Evolutionary conservation across 2,329 filamentous ascomycete species (phyloP), one percentile per base, ranked within the genome.

Genomic region (Sporothrix humicola): DNA sequence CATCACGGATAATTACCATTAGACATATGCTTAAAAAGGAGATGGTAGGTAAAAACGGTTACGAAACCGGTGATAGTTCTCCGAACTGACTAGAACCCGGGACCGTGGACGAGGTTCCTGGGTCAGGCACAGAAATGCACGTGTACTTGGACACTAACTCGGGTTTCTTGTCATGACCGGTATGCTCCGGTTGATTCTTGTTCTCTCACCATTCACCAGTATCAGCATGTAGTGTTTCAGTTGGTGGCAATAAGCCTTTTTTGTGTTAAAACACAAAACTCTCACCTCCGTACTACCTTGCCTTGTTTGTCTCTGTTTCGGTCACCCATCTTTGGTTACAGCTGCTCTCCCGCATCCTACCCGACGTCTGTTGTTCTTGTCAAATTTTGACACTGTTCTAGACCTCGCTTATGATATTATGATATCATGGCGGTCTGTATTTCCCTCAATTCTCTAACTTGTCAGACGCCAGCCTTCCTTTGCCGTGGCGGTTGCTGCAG

Each of bases 21-120:
- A 26, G 23, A 26, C 23, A 0, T 48, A 48, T 66, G 42, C 42
- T 66, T 66, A 12, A 66, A 48, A 48, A 46, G 42, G 3, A 48
- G 15, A 44, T 10, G 6, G 15, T 13, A 2, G 13, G 7, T 10
- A 44, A 31, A 12, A 23, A 59, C 26, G 56, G 56, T 31, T 26
- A 46, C 42, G 5, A 48, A 48, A 9, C 3, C n/a, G n/a, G 12
- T 15, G n/a, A 17, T 23, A 66, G 42, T 17, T 17, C n/a, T 44
- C 61, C 61, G 61, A 66, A 26, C 31, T 26, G 61, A 2, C 61
- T 3, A 66, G 61, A 66, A 66, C 42, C 61, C 61, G 42, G 61
- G 37, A 66, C 61, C 42, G 12, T 20, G 61, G 42, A 7, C 5
- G 20, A 26, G 42, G 61, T 26, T 26, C 42, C 61, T 66, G 42